A percentile compares a stretch with the other conserved stretches of the same genome.
phyloP scores from a whole-genome alignment of 2,329 filamentous ascomycete genomes.

The Claviceps spartinae region DNA sequence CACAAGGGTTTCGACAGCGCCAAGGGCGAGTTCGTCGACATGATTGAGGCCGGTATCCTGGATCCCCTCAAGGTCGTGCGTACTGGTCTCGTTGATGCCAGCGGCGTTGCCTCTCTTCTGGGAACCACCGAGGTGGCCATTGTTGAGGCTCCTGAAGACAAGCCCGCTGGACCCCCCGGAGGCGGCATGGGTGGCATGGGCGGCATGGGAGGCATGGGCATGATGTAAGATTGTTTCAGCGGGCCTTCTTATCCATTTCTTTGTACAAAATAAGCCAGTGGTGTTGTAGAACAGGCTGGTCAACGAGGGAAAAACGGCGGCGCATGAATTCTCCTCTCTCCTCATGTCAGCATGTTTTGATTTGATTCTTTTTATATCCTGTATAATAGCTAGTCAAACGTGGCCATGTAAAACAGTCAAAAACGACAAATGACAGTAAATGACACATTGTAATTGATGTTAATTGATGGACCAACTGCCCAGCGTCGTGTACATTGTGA shows the following conservation, averaged over 20 bases:
- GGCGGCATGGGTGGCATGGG: conserved; percentile 54
- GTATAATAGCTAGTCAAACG: conserved; percentile 19
- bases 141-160: conserved; percentile 90
- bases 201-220: conserved; percentile 16
- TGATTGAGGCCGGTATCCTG: conserved; percentile 93
- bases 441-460: background rate
- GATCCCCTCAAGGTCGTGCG: conserved; percentile 99
- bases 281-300: conserved; percentile 24
- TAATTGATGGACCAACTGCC: background rate
- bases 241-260: background rate
- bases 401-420: conserved; percentile 16
- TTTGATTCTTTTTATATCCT: conserved; percentile 16
- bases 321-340: conserved; percentile 23
- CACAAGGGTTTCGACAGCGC: conserved; percentile 96
- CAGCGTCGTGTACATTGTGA: background rate
- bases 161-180: conserved; percentile 49
- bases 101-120: conserved; percentile 89
- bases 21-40: conserved; percentile 97
- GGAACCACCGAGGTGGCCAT: conserved; percentile 98
- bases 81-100: conserved; percentile 87
- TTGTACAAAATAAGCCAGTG: conserved; percentile 22
- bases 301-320: conserved; percentile 7
- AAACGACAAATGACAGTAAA: conserved; percentile 8
- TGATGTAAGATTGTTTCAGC: conserved; percentile 37
- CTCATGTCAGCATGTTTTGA: conserved; percentile 13